Conservation (phyloP, 305 asterid species). For the Fraxinus sp. region DNA sequence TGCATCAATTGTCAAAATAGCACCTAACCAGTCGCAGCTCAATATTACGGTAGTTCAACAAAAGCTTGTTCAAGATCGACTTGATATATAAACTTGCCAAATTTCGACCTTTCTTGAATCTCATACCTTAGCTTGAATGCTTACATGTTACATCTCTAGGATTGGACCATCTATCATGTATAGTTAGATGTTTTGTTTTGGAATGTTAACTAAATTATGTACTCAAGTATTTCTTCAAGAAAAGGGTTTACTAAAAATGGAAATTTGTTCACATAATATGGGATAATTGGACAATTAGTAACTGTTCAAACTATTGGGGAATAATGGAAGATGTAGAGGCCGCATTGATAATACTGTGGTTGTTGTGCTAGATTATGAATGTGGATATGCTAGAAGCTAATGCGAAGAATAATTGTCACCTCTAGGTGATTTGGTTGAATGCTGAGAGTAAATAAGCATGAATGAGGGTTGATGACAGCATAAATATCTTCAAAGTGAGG, state of each 20-base stretch:
- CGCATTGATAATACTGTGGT: background rate
- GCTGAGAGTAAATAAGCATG: background rate
- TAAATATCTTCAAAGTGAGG: background rate
- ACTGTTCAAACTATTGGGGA: background rate
- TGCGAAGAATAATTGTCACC: background rate
- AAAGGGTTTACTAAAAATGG: background rate
- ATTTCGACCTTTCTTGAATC: background rate
- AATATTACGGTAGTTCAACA: background rate
- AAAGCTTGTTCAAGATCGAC: background rate
- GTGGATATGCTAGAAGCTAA: background rate
- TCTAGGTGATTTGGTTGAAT: background rate
- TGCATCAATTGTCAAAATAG: background rate
- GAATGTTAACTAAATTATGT: background rate
- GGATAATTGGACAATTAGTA: background rate
- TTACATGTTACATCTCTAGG: background rate
- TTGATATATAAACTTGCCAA: background rate
- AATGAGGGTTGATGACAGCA: background rate
- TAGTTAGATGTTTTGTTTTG: background rate
- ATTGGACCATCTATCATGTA: background rate
- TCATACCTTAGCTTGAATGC: background rate
- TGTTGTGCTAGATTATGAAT: background rate
- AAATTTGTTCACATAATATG: background rate
- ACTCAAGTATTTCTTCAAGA: background rate
- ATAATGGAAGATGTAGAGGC: background rate
- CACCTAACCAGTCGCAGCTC: background rate